Conservation (phyloP, 345 rosid species). For the Pistacia integerrima region DNA sequence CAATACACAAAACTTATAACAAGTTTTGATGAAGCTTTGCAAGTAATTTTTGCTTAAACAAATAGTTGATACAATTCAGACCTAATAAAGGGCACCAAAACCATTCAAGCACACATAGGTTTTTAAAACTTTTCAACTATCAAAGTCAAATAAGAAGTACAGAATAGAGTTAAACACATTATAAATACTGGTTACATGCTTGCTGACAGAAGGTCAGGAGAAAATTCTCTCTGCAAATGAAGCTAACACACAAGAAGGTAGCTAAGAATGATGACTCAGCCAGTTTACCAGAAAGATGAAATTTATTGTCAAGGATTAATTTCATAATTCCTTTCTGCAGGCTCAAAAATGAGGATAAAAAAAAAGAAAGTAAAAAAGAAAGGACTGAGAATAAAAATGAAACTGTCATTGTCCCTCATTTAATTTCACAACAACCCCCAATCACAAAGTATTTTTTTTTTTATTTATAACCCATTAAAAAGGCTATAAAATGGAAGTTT, state of each 20-base stretch:
- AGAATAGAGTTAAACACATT: background rate
- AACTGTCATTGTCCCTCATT: background rate
- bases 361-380: background rate
- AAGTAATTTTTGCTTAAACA: background rate
- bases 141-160: background rate
- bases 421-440: background rate
- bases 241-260: background rate
- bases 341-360: background rate
- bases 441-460: background rate
- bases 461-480: background rate
- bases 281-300: background rate
- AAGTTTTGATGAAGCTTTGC: background rate
- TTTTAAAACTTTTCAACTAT: background rate
- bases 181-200: background rate
- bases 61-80: background rate
- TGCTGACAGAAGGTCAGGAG: background rate
- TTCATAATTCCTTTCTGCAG: background rate
- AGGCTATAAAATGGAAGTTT: background rate
- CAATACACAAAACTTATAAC: background rate
- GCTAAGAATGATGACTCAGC: background rate
- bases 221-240: background rate
- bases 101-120: no score
- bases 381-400: background rate
- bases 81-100: background rate
- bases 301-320: background rate